Percentiles rank a stretch among this genome's conserved stretches.
Conservation (phyloP, 176 grass and related monocot species). For the Triticum timopheevii region DNA sequence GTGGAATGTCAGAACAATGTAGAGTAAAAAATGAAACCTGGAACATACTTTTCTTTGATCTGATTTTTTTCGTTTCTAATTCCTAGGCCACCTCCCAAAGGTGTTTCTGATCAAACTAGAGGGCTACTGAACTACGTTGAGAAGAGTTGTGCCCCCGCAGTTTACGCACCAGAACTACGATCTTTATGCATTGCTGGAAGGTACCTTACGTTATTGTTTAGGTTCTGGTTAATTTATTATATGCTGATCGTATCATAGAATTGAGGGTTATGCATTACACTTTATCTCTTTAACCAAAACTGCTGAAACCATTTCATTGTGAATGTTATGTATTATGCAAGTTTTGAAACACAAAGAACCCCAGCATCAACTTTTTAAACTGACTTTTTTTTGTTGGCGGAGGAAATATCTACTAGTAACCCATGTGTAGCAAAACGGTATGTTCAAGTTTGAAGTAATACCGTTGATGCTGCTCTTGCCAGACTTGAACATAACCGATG, state of each 20-base stretch:
- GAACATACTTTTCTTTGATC: neutral
- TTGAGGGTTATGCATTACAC: neutral
- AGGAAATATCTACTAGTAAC: no score
- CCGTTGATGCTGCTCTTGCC: no score
- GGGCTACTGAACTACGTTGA: slow-evolving; percentile 74
- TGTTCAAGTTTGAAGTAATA: no score
- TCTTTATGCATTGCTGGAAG: slow-evolving; percentile 80
- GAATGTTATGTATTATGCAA: no score
- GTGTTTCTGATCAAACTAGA: slow-evolving; percentile 80
- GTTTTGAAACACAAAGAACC: no score
- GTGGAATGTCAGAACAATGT: no score
- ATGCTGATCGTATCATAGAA: neutral
- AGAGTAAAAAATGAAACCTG: neutral
- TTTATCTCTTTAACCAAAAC: neutral
- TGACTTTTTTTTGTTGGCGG: no score
- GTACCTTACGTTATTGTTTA: slow-evolving; percentile 27
- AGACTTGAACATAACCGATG: no score
- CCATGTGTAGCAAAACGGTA: no score
- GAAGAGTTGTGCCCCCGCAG: slow-evolving; percentile 73
- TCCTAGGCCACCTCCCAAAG: slow-evolving; percentile 72
- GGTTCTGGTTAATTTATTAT: neutral
- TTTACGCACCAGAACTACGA: slow-evolving; percentile 72
- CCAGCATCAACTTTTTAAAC: no score
- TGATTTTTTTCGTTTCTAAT: neutral
- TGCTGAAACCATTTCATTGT: neutral